phyloP scores from a whole-genome alignment of 805 yeast genomes.

The Saccharomycopsis javanensis region DNA sequence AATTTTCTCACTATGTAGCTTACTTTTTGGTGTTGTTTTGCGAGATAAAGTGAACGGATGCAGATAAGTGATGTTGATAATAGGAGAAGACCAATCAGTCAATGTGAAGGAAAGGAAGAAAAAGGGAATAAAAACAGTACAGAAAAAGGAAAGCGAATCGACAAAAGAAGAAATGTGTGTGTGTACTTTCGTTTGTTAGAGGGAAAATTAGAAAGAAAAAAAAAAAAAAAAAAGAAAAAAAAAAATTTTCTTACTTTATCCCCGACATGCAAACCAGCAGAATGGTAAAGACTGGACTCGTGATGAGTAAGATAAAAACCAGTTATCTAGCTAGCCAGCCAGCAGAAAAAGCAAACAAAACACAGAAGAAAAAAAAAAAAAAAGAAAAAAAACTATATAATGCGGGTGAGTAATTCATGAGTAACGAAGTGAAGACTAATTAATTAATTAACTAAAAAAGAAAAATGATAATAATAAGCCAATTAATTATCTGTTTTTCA shows the following conservation, averaged over 20 bases:
- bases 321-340: background rate
- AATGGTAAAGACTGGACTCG: background rate
- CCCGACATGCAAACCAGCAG: background rate
- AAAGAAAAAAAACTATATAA: background rate
- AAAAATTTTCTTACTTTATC: background rate
- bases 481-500: background rate
- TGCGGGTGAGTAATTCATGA: background rate
- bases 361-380: background rate
- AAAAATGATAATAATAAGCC: no score
- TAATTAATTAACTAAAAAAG: background rate
- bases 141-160: background rate
- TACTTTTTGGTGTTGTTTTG: background rate
- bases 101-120: background rate
- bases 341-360: background rate
- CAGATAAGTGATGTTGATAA: constrained; percentile 1
- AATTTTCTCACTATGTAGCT: background rate
- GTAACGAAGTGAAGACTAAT: background rate
- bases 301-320: background rate
- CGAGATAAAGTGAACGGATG: background rate
- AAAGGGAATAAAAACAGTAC: background rate
- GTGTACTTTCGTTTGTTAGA: background rate
- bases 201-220: background rate
- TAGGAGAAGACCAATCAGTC: background rate
- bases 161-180: constrained; percentile 2
- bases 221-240: no score